Conservation (phyloP, 2,329 filamentous ascomycete genomes). For the Penicillium glabrum region DNA sequence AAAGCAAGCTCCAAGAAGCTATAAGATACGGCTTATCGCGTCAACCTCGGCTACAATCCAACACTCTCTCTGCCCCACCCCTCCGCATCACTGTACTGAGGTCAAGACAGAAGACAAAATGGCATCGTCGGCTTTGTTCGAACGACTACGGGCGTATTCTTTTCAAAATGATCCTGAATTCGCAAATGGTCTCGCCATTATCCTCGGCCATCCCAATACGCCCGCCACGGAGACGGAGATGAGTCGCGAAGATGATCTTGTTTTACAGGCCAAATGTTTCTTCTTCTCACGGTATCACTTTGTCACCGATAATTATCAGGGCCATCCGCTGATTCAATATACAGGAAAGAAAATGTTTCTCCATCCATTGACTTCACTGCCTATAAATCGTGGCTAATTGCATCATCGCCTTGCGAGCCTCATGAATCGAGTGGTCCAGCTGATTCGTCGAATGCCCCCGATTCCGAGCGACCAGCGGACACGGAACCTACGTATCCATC, state of each 20-base stretch:
- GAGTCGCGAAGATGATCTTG: slow-evolving; percentile 40
- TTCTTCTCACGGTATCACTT: slow-evolving; percentile 46
- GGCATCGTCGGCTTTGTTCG: slow-evolving; percentile 25
- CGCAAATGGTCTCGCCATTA: slow-evolving; percentile 47
- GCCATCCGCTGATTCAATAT: background rate
- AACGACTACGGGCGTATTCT: slow-evolving; percentile 38
- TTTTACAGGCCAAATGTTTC: slow-evolving; percentile 49
- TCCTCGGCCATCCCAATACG: slow-evolving; percentile 43
- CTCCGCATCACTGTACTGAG: background rate
- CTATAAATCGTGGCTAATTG: slow-evolving; percentile 65
- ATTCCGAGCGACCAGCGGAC: slow-evolving; percentile 2
- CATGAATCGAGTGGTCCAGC: slow-evolving; percentile 2
- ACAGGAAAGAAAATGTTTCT: slow-evolving; percentile 38
- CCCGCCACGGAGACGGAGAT: slow-evolving; percentile 42
- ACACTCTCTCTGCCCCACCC: background rate
- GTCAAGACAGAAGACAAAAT: background rate
- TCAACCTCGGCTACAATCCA: background rate
- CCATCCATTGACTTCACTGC: slow-evolving; percentile 61
- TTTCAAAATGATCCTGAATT: slow-evolving; percentile 47
- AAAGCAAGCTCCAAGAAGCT: background rate
- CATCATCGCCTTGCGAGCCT: slow-evolving; percentile 11
- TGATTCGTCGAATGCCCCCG: slow-evolving; percentile 5
- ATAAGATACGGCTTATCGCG: background rate
- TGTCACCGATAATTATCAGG: background rate
- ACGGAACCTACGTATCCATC: slow-evolving; percentile 67